phyloP scores from a whole-genome alignment of 2,329 filamentous ascomycete genomes.

The Botrytis cinerea region DNA sequence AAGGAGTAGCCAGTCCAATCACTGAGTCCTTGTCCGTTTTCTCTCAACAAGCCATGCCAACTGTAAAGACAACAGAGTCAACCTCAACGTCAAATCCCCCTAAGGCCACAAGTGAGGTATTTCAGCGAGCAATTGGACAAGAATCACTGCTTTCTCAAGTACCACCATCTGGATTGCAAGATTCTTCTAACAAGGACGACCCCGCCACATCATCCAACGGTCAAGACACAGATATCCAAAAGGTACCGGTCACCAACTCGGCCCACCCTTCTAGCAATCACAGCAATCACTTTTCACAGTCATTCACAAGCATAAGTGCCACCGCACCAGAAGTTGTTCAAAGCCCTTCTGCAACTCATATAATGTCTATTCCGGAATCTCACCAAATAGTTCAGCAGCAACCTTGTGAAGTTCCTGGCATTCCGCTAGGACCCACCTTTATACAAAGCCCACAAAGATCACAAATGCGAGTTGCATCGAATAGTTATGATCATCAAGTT shows the following conservation, averaged over 20 bases:
- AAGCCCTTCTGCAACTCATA: slow-evolving; percentile 6
- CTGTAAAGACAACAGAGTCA: neutral
- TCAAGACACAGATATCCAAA: neutral
- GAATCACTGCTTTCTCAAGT: neutral
- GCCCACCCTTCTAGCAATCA: neutral
- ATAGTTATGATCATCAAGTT: neutral
- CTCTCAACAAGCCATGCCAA: slow-evolving; percentile 7
- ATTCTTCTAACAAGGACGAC: neutral
- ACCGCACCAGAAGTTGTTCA: neutral
- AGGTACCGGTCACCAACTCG: neutral
- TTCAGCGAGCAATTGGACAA: neutral
- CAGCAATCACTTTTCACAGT: neutral
- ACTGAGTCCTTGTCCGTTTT: neutral
- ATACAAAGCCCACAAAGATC: neutral
- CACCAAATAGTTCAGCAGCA: slow-evolving; percentile 2
- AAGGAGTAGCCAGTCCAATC: slow-evolving; percentile 1
- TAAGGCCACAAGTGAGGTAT: neutral
- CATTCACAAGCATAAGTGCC: neutral
- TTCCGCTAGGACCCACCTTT: neutral
- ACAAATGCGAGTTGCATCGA: neutral
- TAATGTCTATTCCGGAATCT: neutral
- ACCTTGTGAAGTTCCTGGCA: slow-evolving; percentile 9
- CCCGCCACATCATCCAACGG: neutral
- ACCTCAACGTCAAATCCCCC: neutral
- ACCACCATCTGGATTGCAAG: neutral